Evolutionary conservation across 257 asterid genomes (phyloP).

Genomic region (Plantago ovata): DNA sequence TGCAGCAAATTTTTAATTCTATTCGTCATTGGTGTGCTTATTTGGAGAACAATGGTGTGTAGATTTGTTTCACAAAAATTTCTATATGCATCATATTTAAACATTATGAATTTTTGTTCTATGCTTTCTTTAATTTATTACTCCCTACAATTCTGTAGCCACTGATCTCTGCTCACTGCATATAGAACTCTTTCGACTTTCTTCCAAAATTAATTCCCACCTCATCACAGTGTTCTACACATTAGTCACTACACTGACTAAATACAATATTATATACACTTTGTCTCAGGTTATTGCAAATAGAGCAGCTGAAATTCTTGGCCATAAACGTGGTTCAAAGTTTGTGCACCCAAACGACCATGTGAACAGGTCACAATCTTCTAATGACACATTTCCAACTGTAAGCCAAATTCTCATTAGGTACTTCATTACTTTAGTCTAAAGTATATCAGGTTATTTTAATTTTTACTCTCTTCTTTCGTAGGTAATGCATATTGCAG

Average conservation of each 20-base stretch:
- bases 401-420: constrained; percentile 44
- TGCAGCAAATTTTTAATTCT: no score
- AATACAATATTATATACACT: background rate
- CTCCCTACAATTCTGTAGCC: no score
- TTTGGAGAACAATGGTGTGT: no score
- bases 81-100: no score
- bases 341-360: constrained; percentile 96
- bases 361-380: constrained; percentile 95
- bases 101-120: no score
- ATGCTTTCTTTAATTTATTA: no score
- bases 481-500: constrained; percentile 99
- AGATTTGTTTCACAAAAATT: no score
- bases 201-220: no score
- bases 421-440: constrained; percentile 8
- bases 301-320: constrained; percentile 97
- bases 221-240: no score
- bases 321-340: constrained; percentile 87
- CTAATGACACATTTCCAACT: constrained; percentile 97
- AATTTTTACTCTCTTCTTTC: constrained; percentile 17
- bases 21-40: no score
- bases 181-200: no score
- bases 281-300: constrained; percentile 86
- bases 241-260: background rate
- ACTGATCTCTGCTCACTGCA: no score
- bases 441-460: constrained; percentile 10